A percentile compares a stretch with the other conserved stretches of the same genome.
Evolutionary conservation across 2,329 filamentous ascomycete genomes (phyloP).

Genomic region (Venturia asperata): DNA sequence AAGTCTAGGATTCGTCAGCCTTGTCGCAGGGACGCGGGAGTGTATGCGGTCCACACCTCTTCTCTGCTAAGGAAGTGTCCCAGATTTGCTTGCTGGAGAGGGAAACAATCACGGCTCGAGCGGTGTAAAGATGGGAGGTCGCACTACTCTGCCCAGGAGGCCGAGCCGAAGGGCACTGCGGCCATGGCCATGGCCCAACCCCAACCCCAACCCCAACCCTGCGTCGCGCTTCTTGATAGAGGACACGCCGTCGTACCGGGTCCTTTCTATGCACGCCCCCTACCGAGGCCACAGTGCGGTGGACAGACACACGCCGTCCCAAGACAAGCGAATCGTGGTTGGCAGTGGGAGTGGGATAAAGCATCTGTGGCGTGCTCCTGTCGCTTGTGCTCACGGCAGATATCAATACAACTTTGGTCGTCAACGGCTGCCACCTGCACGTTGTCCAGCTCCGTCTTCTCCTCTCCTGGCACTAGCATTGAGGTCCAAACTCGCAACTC

Average conservation of each 20-base stretch:
- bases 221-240: too few relatives aligned
- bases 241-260: too few relatives aligned
- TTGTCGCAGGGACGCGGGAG: not conserved
- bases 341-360: too few relatives aligned
- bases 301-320: not conserved
- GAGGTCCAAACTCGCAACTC: not conserved
- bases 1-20: slow-evolving; percentile 13
- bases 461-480: not conserved
- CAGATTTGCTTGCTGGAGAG: not conserved
- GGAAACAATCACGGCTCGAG: not conserved
- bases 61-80: not conserved
- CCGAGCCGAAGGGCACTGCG: too few relatives aligned
- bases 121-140: slow-evolving; percentile 7
- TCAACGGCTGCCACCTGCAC: not conserved
- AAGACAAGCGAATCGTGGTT: too few relatives aligned
- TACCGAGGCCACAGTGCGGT: slow-evolving; percentile 2
- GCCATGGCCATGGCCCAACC: too few relatives aligned
- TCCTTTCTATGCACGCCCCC: not conserved
- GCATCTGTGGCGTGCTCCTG: too few relatives aligned
- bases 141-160: too few relatives aligned
- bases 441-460: not conserved
- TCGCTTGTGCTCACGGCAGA: too few relatives aligned
- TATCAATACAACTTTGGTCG: not conserved
- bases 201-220: too few relatives aligned
- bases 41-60: not conserved